Evolutionary conservation across 2,329 filamentous ascomycete species (phyloP), one percentile per base, ranked within the genome.

Genomic region (Boeremia lycopersici): DNA sequence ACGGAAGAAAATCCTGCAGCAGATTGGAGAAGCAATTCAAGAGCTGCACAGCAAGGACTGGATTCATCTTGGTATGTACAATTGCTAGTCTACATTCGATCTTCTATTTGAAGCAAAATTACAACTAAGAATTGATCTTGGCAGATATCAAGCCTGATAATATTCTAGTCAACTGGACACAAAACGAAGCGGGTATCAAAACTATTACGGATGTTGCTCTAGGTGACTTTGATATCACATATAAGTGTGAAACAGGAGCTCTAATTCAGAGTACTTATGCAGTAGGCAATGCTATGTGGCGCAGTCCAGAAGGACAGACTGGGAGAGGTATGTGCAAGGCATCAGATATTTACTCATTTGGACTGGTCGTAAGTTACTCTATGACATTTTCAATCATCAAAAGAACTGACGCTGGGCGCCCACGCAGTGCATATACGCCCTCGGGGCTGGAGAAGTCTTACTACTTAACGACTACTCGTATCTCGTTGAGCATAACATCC

Each of bases 261-360:
- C 44, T 59, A 47, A 59, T 59, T 56, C 53, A 64, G 15, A 69
- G 64, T 6, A 63, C 58, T 50, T 52, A 69, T 62, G 64, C 65
- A 53, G 62, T 76, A 61, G 73, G 73, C 12, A 76, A 77, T 58
- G 68, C 56, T 17, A 77, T 77, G 70, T 77, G 73, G 74, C 70
- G 73, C 63, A 77, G 74, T 63, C 74, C 68, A 49, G 74, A 77
- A 67, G 71, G 65, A 53, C 72, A 76, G 56, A 72, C 70, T 7
- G 70, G 71, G 57, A 67, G 56, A 33, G 67, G 68, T 29, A 48
- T 72, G 30, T 68, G 61, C 6, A 73, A 74, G 57, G 69, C 73
- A 47, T 77, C 70, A 39, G 74, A 75, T 48, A 62, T 77, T 13
- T 76, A 71, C 64, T 76, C 73, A 6, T 75, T 76, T 55, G 71